Percentiles rank a stretch among this genome's conserved stretches.
These are phyloP conservation scores for Pouteria glomerata DNA, from an alignment of 148 eudicot genomes.

Conservation along the genomic window DNA sequence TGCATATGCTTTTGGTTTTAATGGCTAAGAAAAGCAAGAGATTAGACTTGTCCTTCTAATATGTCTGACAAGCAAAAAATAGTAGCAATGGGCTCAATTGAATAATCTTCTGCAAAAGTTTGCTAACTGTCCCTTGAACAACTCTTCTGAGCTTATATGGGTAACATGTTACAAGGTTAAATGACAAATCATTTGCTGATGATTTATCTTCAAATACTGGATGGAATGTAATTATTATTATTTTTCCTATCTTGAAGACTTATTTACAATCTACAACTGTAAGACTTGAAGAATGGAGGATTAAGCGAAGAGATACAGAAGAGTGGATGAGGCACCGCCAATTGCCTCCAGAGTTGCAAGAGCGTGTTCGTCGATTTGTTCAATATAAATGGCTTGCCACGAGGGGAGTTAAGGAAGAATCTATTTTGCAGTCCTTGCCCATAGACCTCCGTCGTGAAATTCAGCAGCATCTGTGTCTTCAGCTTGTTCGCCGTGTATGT, in stretches of 20 bases:
- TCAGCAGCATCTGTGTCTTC: constrained; percentile 79
- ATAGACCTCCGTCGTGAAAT: constrained; percentile 78
- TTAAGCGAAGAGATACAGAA: constrained; percentile 72
- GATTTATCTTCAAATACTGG: background rate
- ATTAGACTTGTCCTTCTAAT: background rate
- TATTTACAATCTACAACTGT: constrained; percentile 73
- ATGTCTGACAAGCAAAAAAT: no score
- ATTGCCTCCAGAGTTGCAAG: constrained; percentile 60
- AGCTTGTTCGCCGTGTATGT: constrained; percentile 91
- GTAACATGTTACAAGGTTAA: background rate
- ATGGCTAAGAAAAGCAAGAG: no score
- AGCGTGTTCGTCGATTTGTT: constrained; percentile 67
- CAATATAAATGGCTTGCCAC: constrained; percentile 87
- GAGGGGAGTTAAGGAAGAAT: constrained; percentile 79
- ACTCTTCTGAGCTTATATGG: background rate
- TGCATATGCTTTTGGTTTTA: no score
- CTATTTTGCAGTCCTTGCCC: constrained; percentile 64
- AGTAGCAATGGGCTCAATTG: constrained; percentile 2
- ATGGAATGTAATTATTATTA: background rate
- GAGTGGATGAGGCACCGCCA: constrained; percentile 98
- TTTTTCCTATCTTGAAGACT: constrained; percentile 28
- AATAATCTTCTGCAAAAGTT: background rate
- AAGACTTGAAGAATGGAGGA: constrained; percentile 86
- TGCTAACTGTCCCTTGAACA: background rate
- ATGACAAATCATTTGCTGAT: background rate